Conservation (phyloP, 1,139 yeast genomes). For the Lodderomyces jiufengensis region DNA sequence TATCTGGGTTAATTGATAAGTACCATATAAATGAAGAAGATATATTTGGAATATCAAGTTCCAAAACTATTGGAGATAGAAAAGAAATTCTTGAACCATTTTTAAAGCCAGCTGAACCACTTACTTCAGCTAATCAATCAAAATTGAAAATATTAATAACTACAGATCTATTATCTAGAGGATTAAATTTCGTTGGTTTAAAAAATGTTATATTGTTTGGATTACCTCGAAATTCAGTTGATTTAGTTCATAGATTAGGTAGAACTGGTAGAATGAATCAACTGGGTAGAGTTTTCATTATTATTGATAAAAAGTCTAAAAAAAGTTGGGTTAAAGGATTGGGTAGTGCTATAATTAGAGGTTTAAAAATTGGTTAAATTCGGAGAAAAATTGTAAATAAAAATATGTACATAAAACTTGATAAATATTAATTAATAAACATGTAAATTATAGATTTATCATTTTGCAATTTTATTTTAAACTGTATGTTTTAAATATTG, state of each 20-base stretch:
- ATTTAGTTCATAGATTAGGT: constrained; percentile 86
- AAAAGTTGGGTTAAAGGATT: constrained; percentile 84
- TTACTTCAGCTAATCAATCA: constrained; percentile 17
- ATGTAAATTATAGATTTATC: no score
- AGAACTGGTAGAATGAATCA: constrained; percentile 93
- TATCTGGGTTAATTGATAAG: constrained; percentile 45
- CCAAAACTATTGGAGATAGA: constrained; percentile 58
- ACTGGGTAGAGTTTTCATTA: constrained; percentile 80
- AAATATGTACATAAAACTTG: constrained; percentile 5
- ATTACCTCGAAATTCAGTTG: constrained; percentile 80
- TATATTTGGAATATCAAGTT: constrained; percentile 61
- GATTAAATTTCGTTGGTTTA: constrained; percentile 79
- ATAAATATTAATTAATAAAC: constrained; percentile 5
- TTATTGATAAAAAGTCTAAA: constrained; percentile 60
- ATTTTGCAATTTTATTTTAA: no score
- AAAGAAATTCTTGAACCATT: constrained; percentile 55
- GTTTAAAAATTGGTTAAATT: constrained; percentile 36
- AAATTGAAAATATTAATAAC: constrained; percentile 66
- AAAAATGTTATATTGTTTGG: constrained; percentile 83
- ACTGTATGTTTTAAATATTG: no score
- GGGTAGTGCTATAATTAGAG: constrained; percentile 64
- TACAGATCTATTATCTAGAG: constrained; percentile 90
- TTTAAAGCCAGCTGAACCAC: constrained; percentile 47
- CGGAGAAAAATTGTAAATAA: neutral
- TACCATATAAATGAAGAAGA: constrained; percentile 54